phyloP scores from a whole-genome alignment of 306 rosid genomes.

The Fragaria ananassa region DNA sequence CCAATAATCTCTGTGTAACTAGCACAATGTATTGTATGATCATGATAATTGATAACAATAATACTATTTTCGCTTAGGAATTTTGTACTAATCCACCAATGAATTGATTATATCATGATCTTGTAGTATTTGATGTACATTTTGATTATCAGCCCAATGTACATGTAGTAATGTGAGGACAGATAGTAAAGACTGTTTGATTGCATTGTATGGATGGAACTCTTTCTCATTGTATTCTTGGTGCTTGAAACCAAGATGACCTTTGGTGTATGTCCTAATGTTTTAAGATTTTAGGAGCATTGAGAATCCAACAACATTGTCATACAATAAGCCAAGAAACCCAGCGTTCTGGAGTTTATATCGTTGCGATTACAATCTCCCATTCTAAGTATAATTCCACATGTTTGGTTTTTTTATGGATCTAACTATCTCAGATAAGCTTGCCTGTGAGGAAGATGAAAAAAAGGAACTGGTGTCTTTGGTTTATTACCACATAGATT shows the following conservation, averaged over 20 bases:
- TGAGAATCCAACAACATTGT: background rate
- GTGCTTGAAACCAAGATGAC: background rate
- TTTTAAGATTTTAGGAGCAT: background rate
- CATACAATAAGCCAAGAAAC: background rate
- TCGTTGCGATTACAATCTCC: background rate
- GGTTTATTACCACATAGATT: background rate
- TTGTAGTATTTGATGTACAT: background rate
- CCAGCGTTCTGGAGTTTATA: background rate
- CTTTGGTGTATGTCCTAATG: background rate
- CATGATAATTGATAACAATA: background rate
- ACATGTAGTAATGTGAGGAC: background rate
- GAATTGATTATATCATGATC: background rate
- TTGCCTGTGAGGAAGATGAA: background rate
- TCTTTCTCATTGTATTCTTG: background rate
- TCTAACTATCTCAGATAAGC: background rate
- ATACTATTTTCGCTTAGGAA: background rate
- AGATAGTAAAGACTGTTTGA: background rate
- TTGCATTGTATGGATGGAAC: background rate
- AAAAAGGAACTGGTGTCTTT: background rate
- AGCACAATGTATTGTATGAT: background rate
- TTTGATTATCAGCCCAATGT: background rate
- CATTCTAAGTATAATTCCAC: background rate
- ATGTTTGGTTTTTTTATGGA: background rate
- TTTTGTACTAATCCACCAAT: background rate
- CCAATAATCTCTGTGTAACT: background rate